Conservation (phyloP, 345 rosid species). For the Lepidium africanum region DNA sequence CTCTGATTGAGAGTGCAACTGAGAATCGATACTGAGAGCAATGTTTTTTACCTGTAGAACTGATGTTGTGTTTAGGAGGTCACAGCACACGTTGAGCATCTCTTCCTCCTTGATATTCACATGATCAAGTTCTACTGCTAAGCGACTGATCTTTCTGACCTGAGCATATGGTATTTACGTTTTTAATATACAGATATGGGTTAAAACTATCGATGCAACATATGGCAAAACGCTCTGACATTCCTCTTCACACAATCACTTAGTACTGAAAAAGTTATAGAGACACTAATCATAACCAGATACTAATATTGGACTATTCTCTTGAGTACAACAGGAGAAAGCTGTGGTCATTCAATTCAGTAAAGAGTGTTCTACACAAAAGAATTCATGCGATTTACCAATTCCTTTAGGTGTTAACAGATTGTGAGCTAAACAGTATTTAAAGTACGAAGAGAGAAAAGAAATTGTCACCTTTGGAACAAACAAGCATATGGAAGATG, state of each 20-base stretch:
- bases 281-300: neutral
- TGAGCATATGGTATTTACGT: slow-evolving; percentile 15
- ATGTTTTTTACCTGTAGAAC: slow-evolving; percentile 55
- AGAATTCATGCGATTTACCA: neutral
- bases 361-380: neutral
- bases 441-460: neutral
- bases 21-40: neutral
- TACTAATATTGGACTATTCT: neutral
- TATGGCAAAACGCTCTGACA: neutral
- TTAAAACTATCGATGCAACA: neutral
- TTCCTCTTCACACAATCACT: neutral
- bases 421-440: neutral
- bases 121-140: slow-evolving; percentile 47
- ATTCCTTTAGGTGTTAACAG: neutral
- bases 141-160: slow-evolving; percentile 47
- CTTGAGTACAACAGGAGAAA: neutral
- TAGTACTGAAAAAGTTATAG: neutral
- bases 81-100: slow-evolving; percentile 48
- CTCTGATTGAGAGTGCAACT: neutral
- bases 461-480: slow-evolving; percentile 48
- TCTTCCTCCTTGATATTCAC: slow-evolving; percentile 46
- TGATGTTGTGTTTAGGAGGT: slow-evolving; percentile 45
- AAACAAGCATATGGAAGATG: slow-evolving; percentile 60
- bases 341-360: neutral
- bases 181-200: neutral